phyloP scores from a whole-genome alignment of 2,329 filamentous ascomycete species.

The Fonsecaea monophora region DNA sequence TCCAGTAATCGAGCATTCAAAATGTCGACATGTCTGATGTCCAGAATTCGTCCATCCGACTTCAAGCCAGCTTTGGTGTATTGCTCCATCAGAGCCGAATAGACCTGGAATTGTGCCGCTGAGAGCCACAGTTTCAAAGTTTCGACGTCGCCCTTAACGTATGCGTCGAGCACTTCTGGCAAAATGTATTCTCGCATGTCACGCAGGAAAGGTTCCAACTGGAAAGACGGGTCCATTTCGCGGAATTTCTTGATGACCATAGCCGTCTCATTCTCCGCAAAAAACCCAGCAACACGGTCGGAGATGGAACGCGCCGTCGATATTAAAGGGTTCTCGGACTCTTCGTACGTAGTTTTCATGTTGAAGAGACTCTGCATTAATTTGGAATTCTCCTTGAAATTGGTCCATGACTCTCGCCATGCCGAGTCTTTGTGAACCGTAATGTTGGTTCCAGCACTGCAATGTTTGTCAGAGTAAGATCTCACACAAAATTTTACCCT shows the following conservation, averaged over 20 bases:
- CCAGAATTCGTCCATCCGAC: conserved; percentile 91
- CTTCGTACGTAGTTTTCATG: conserved; percentile 86
- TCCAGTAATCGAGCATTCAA: conserved; percentile 56
- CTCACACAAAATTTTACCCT: neutral
- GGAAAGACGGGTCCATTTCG: conserved; percentile 92
- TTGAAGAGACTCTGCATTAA: conserved; percentile 87
- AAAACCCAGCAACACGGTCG: conserved; percentile 91
- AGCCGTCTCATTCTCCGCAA: conserved; percentile 97
- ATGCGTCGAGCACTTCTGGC: conserved; percentile 94
- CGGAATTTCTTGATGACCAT: conserved; percentile 98
- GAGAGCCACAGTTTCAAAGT: conserved; percentile 94
- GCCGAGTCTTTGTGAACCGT: conserved; percentile 96
- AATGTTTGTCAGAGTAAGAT: conserved; percentile 36
- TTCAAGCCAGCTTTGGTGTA: conserved; percentile 92
- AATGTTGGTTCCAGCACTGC: conserved; percentile 88
- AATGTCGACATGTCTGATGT: conserved; percentile 91
- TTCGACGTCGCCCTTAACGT: conserved; percentile 93
- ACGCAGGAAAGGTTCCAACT: conserved; percentile 90
- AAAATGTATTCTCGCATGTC: conserved; percentile 98
- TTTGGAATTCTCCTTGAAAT: conserved; percentile 89
- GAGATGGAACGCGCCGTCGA: conserved; percentile 92
- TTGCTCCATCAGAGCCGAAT: conserved; percentile 94
- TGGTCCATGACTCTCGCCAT: conserved; percentile 98
- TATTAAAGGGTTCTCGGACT: conserved; percentile 96
- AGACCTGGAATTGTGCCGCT: conserved; percentile 94